Conservation (phyloP, 768 basidiomycete species). For the Boletus rubescentipes region DNA sequence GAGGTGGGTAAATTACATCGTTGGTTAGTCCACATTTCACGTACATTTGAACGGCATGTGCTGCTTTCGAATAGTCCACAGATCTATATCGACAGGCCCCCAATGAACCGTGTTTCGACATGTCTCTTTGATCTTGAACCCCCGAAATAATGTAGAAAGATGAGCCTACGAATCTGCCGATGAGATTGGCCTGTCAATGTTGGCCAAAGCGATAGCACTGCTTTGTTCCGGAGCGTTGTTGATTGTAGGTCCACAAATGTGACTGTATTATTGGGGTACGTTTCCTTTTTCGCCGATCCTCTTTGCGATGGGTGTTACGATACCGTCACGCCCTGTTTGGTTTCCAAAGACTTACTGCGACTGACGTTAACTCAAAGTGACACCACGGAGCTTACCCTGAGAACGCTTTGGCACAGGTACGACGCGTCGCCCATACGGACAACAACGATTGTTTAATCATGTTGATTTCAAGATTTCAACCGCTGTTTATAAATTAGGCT, state of each 20-base stretch:
- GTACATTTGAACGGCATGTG: no score
- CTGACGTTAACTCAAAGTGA: no score
- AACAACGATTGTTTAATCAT: background rate
- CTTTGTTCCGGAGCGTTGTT: constrained; percentile 1
- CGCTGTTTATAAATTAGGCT: background rate
- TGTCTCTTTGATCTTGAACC: background rate
- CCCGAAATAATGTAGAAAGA: background rate
- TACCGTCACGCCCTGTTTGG: background rate
- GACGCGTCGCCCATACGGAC: background rate
- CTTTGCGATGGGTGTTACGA: background rate
- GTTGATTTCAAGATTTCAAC: background rate
- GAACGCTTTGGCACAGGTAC: constrained; percentile 1
- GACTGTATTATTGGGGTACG: background rate
- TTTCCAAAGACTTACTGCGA: background rate
- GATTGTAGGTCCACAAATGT: constrained; percentile 4
- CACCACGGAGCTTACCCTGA: background rate
- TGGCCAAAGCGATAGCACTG: background rate
- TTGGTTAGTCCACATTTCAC: background rate
- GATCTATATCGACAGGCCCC: background rate
- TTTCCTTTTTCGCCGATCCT: background rate
- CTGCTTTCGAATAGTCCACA: background rate
- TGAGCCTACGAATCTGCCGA: background rate
- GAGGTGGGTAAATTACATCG: background rate
- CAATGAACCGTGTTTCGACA: background rate
- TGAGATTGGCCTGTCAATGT: background rate